Evolutionary conservation across 2,329 filamentous ascomycete genomes (phyloP).

Genomic region (Ascochyta koolunga): DNA sequence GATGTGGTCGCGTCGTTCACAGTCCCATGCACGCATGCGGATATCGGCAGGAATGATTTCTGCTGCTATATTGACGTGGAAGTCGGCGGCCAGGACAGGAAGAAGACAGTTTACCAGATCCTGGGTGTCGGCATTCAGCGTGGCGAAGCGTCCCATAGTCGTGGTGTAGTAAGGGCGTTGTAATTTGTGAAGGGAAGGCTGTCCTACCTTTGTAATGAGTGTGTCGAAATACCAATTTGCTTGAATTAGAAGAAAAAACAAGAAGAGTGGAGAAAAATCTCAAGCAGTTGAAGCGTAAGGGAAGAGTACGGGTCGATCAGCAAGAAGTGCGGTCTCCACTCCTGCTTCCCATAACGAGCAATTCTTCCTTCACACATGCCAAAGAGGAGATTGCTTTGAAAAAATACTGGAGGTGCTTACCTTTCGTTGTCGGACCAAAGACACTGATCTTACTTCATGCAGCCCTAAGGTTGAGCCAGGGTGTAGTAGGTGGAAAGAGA

Average conservation of each 20-base stretch:
- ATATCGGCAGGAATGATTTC: conserved; percentile 45
- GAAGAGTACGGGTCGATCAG: neutral
- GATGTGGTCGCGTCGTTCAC: conserved; percentile 43
- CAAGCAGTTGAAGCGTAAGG: neutral
- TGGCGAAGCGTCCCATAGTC: conserved; percentile 40
- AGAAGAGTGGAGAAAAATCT: too few species aligned
- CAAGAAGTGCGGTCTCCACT: neutral
- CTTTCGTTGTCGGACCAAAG: neutral
- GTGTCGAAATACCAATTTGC: neutral
- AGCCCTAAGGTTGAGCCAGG: neutral
- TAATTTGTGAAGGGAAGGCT: neutral
- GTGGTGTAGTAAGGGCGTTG: neutral
- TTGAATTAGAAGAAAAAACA: neutral
- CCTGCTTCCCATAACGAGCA: neutral
- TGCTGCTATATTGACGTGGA: conserved; percentile 24
- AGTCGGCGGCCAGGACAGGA: conserved; percentile 37
- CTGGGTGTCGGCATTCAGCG: conserved; percentile 41
- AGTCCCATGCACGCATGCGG: conserved; percentile 47
- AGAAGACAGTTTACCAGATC: conserved; percentile 41
- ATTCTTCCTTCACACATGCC: too few species aligned
- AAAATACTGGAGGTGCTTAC: neutral
- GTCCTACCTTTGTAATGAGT: neutral
- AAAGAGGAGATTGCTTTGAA: neutral
- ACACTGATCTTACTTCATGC: neutral
- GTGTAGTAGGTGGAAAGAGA: neutral